Conservation (phyloP, 2,329 filamentous ascomycete species). For the Huntiella omanensis region DNA sequence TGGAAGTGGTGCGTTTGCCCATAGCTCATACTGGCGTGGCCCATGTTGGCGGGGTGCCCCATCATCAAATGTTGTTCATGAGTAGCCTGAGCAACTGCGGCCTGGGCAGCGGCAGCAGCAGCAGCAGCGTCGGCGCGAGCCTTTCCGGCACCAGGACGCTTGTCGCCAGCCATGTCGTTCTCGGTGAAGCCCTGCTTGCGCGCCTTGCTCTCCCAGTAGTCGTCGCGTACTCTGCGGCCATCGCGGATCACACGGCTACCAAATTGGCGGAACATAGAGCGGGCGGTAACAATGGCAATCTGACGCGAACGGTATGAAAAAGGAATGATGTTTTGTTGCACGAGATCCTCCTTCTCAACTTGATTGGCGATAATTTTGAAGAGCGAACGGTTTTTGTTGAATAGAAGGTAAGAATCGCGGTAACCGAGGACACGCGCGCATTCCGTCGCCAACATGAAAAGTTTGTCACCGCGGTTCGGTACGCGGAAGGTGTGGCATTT, state of each 20-base stretch:
- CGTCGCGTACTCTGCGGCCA: conserved; percentile 79
- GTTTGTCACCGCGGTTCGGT: conserved; percentile 73
- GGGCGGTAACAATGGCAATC: conserved; percentile 92
- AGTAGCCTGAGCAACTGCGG: conserved; percentile 3
- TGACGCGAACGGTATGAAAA: conserved; percentile 97
- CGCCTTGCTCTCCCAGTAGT: conserved; percentile 97
- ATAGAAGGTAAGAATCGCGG: conserved; percentile 90
- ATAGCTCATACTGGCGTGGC: conserved; percentile 77
- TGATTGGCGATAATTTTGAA: conserved; percentile 97
- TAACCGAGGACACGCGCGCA: conserved; percentile 88
- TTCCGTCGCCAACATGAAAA: conserved; percentile 98
- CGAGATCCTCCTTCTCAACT: conserved; percentile 88
- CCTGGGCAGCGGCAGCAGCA: conserved; percentile 36
- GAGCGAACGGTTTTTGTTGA: conserved; percentile 94
- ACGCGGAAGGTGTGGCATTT: conserved; percentile 87
- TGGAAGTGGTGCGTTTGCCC: conserved; percentile 53
- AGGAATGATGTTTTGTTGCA: conserved; percentile 82
- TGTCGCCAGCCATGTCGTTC: conserved; percentile 86
- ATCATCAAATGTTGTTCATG: conserved; percentile 31
- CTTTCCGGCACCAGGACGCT: conserved; percentile 80
- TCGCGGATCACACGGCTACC: conserved; percentile 83
- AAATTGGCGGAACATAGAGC: conserved; percentile 98
- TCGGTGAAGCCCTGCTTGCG: conserved; percentile 96
- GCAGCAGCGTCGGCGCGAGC: conserved; percentile 54
- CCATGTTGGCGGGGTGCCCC: conserved; percentile 49